These are phyloP conservation scores for Arachnomyces sp. DNA, from an alignment of 2,329 filamentous ascomycete genomes.

Conservation along the genomic window DNA sequence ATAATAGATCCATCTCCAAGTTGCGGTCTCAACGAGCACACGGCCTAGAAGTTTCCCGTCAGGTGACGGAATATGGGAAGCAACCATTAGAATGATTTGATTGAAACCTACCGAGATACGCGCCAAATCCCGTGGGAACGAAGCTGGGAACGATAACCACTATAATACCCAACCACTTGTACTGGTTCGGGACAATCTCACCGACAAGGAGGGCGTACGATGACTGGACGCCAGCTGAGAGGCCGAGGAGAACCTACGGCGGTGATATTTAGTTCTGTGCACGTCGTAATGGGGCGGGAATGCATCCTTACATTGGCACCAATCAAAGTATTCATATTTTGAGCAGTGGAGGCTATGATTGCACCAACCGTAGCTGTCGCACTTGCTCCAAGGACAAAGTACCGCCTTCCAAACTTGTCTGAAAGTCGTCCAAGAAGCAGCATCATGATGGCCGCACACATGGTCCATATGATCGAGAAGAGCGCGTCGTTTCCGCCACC, in stretches of 20 bases:
- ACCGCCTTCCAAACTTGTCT: slow-evolving; percentile 12
- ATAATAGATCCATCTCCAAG: too few relatives aligned
- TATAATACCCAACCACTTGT: slow-evolving; percentile 3
- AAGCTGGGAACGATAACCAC: slow-evolving; percentile 6
- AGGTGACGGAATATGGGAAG: too few relatives aligned
- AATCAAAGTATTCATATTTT: slow-evolving; percentile 23
- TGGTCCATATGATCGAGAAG: slow-evolving; percentile 11
- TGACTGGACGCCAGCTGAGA: slow-evolving; percentile 21
- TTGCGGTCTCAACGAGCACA: too few relatives aligned
- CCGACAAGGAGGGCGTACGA: slow-evolving; percentile 19
- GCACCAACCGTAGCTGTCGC: slow-evolving; percentile 2
- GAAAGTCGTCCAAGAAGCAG: slow-evolving; percentile 12
- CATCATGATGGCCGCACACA: slow-evolving; percentile 6
- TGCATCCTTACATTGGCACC: slow-evolving; percentile 18
- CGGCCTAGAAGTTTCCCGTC: too few relatives aligned
- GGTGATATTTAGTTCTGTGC: not conserved
- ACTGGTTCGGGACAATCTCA: slow-evolving; percentile 2
- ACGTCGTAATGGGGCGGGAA: not conserved
- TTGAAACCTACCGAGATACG: too few relatives aligned
- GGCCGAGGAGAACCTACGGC: slow-evolving; percentile 18
- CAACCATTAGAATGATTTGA: too few relatives aligned
- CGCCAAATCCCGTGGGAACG: slow-evolving; percentile 10
- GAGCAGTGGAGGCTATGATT: slow-evolving; percentile 22
- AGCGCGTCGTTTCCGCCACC: too few relatives aligned
- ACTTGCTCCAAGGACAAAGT: slow-evolving; percentile 9